A percentile compares a stretch with the other conserved stretches of the same genome.
Evolutionary conservation across 2,329 filamentous ascomycete species (phyloP).

Genomic region (Ascochyta pisi): DNA sequence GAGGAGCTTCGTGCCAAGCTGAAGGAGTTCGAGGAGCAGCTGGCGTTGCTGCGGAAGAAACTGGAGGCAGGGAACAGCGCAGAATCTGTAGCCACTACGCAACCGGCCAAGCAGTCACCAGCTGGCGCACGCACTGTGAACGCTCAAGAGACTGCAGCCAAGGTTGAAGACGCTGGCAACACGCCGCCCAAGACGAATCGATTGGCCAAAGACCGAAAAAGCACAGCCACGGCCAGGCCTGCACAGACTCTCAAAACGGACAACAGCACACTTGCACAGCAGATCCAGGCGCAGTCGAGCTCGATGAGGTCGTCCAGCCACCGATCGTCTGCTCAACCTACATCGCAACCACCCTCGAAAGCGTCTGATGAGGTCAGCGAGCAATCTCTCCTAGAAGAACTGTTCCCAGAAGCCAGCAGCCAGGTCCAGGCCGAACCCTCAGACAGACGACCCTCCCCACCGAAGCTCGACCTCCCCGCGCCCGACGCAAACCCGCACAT

Average conservation of each 20-base stretch:
- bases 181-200: background rate
- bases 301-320: slow-evolving; percentile 21
- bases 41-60: slow-evolving; percentile 4
- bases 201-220: too few relatives aligned
- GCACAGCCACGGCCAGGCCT: background rate
- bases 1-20: slow-evolving; percentile 4
- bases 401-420: slow-evolving; percentile 60
- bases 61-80: background rate
- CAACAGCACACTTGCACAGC: slow-evolving; percentile 19
- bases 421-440: slow-evolving; percentile 24
- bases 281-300: slow-evolving; percentile 25
- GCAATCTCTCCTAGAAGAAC: slow-evolving; percentile 55
- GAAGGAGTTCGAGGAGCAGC: slow-evolving; percentile 1
- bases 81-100: background rate
- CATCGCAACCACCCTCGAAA: slow-evolving; percentile 4
- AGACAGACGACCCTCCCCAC: slow-evolving; percentile 28
- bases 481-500: slow-evolving; percentile 25
- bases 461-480: slow-evolving; percentile 34
- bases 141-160: background rate
- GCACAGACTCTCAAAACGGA: slow-evolving; percentile 1
- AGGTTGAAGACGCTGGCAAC: background rate
- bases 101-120: background rate
- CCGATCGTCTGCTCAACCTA: background rate
- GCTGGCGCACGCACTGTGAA: too few relatives aligned
- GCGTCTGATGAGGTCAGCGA: slow-evolving; percentile 23